Evolutionary conservation across 129 eudicot species (phyloP).

Genomic region (Flaveria linearis): DNA sequence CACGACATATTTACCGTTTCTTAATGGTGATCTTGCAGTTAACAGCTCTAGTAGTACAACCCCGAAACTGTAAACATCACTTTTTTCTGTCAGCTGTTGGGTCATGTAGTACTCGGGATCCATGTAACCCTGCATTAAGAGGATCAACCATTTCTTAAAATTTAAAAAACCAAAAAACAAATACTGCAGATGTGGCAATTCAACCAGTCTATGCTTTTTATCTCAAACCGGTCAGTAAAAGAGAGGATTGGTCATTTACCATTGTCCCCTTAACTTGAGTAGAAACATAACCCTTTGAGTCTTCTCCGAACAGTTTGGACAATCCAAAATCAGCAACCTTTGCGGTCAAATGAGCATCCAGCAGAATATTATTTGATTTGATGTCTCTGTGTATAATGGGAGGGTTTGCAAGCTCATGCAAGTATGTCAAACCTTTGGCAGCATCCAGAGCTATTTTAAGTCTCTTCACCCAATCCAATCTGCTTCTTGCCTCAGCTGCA

Average conservation of each 20-base stretch:
- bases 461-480: conserved; percentile 64
- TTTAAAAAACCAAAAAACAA: background rate
- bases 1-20: conserved; percentile 65
- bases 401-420: conserved; percentile 92
- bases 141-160: background rate
- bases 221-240: background rate
- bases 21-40: conserved; percentile 67
- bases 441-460: conserved; percentile 67
- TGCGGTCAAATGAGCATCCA: conserved; percentile 63
- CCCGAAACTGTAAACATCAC: conserved; percentile 91
- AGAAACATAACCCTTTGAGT: conserved; percentile 60
- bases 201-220: background rate
- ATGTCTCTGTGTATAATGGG: conserved; percentile 87
- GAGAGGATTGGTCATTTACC: conserved; percentile 40
- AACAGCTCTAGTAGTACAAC: conserved; percentile 70
- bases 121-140: conserved; percentile 75
- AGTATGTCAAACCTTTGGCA: conserved; percentile 68
- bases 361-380: conserved; percentile 74
- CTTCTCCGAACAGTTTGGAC: conserved; percentile 65
- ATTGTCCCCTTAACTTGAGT: conserved; percentile 91
- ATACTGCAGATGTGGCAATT: background rate
- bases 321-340: conserved; percentile 93
- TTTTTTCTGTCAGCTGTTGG: conserved; percentile 69
- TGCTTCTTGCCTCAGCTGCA: conserved; percentile 59
- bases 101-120: conserved; percentile 94